Evolutionary conservation across 495 filamentous ascomycete species (phyloP), one percentile per base, ranked within the genome.

Genomic region (Talaromyces wortmannii): DNA sequence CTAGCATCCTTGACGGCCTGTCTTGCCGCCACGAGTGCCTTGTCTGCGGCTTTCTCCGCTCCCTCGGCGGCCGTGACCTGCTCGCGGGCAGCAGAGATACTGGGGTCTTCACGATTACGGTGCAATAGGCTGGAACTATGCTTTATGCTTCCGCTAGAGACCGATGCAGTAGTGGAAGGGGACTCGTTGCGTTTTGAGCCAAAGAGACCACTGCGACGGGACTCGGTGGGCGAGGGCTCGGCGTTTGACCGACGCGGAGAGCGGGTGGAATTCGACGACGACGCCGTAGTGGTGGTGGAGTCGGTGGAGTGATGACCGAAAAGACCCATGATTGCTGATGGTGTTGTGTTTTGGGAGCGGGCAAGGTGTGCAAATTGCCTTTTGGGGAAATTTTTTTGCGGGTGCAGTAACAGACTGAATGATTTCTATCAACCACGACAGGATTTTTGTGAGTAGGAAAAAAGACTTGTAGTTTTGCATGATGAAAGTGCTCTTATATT

Each of bases 11-110:
- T 76, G 12, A 86, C 83, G 5, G 80, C 78, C 45, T 69, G 64
- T 48, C 78, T 74, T 0, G 83, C 81, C 0, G 74, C 73, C 11
- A 78, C 66, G 17, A 88, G 63, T 4, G 84, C 85, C 5, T 76
- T 70, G 51, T 87, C 84, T 5, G 85, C 85, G 12, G 86, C 82
- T 7, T 70, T 65, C 67, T 88, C 83, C 13, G 82, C 81, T 0
- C 66, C 56, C 61, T 88, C 83, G 31, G 83, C 84, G 13, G 64
- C 62, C 62, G 80, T 66, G 33, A 87, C 78, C 30, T 76, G 74
- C 58, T 85, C 79, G 11, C 76, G 73, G 1, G 84, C 84, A 11
- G 76, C 68, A 30, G 72, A 48, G 57, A 87, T 87, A 48, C 70
- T 76, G 0, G 81, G 78, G 64, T 87, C 84, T 56, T 84, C 72